Evolutionary conservation across 495 filamentous ascomycete species (phyloP).

Genomic region (Penicillium argentinense): DNA sequence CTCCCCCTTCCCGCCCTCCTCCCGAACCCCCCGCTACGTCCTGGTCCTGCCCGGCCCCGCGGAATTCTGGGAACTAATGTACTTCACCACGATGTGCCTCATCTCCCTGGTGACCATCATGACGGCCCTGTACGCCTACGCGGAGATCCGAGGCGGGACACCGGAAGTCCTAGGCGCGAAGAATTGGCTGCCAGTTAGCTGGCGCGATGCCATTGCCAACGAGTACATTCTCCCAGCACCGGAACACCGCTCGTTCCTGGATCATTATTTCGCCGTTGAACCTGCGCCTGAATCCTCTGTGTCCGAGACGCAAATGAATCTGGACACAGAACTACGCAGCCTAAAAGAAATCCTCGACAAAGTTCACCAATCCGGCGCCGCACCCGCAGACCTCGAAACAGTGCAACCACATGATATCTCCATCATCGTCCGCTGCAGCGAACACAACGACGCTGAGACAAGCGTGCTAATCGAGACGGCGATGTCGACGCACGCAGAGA

Average conservation of each 20-base stretch:
- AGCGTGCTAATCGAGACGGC: constrained; percentile 26
- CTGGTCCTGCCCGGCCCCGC: constrained; percentile 57
- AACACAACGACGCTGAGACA: constrained; percentile 14
- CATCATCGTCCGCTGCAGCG: constrained; percentile 28
- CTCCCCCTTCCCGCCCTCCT: constrained; percentile 48
- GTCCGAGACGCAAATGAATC: background rate
- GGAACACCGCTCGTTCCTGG: constrained; percentile 20
- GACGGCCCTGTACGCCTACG: constrained; percentile 62
- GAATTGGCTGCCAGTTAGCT: constrained; percentile 39
- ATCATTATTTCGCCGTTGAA: constrained; percentile 9
- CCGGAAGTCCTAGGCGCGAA: constrained; percentile 57
- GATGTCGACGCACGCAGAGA: constrained; percentile 2
- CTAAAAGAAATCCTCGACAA: constrained; percentile 26
- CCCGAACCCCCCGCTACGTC: constrained; percentile 63
- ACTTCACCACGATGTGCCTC: constrained; percentile 50
- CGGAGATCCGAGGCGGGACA: constrained; percentile 63
- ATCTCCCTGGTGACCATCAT: constrained; percentile 55
- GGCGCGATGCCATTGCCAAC: constrained; percentile 30
- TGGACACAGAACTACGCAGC: constrained; percentile 5
- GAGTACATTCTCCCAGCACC: constrained; percentile 17
- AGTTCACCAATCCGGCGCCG: constrained; percentile 26
- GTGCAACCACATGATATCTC: constrained; percentile 13
- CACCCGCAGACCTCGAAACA: constrained; percentile 23
- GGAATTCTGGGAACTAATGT: constrained; percentile 44
- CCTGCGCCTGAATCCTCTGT: background rate